Base-by-base conservation (phyloP, 2,329 filamentous ascomycete species). In the Fusarium veterinarium region DNA sequence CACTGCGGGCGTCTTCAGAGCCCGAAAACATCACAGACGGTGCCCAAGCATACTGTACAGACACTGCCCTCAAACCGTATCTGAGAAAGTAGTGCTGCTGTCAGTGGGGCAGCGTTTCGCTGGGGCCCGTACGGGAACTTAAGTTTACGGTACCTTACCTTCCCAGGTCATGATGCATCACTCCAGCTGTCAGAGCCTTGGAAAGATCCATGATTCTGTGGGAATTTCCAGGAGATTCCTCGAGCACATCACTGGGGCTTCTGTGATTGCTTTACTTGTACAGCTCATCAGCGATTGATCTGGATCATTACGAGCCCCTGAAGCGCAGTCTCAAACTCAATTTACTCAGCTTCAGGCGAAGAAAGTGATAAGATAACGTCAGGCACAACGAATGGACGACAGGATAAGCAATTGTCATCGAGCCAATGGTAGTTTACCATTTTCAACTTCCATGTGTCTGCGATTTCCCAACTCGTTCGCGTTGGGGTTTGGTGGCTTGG, bases 401-500 rank as follows among this genome's bases (percentile, higher is more conserved):
- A 56, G 52, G 55, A 69, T 58, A 48, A 60, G 51, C 69, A 59
- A 62, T 35, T 45, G 37, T 25, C 45, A 62, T 51, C 38, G 44
- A 60, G 41, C 65, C 67, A 68, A 69, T 68, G 40, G 60, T 56
- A 65, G 60, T 66, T 66, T 69, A 69, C 58, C 45, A 46, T 60
- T 59, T 72, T 49, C 37, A 55, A 62, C 69, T 73, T 64, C 49
- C 56, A 60, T 69, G 59, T 69, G 67, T 60, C 59, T 71, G 46
- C 17, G 49, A 61, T 64, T 71, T 56, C 63, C 66, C 60, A 41
- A 59, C 60, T 69, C 51, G 64, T 49, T 76, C 70, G 67, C 52
- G 69, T 72, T 75, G 65, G 68, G 67, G 60, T 70, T 69, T 40
- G 66, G 71, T 73, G 74, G 74, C 74, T 76, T 69, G 69, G 70